Conservation (phyloP, 345 rosid genomes). For the Acer negundo region DNA sequence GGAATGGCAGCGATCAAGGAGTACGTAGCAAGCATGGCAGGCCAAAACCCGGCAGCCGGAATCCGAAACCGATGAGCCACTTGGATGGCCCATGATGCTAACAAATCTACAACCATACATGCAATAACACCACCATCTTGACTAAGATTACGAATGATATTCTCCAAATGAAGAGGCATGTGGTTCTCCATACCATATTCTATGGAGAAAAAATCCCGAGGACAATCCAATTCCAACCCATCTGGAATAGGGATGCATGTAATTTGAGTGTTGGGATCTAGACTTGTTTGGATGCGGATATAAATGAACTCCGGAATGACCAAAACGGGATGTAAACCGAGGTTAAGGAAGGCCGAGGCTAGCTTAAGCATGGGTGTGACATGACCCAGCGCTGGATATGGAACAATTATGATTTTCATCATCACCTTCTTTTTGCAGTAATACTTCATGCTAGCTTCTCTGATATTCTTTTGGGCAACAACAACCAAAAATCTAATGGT, state of each 20-base stretch:
- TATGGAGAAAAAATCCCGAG: slow-evolving; percentile 60
- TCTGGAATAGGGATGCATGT: slow-evolving; percentile 49
- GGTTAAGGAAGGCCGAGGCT: slow-evolving; percentile 42
- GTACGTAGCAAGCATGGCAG: slow-evolving; percentile 67
- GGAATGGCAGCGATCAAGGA: slow-evolving; percentile 64
- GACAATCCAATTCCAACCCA: slow-evolving; percentile 31
- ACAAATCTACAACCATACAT: slow-evolving; percentile 66
- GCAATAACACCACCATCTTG: slow-evolving; percentile 34
- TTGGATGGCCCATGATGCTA: slow-evolving; percentile 66
- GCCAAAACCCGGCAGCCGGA: slow-evolving; percentile 73
- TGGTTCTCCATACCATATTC: slow-evolving; percentile 60
- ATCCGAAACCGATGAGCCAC: slow-evolving; percentile 59
- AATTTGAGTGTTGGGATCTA: slow-evolving; percentile 23
- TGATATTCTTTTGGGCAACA: no score
- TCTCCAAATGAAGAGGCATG: slow-evolving; percentile 64
- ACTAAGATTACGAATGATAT: slow-evolving; percentile 30
- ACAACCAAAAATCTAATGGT: background rate
- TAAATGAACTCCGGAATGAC: slow-evolving; percentile 61
- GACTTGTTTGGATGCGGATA: slow-evolving; percentile 32
- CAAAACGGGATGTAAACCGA: slow-evolving; percentile 53
- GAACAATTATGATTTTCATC: slow-evolving; percentile 58
- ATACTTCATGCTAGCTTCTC: slow-evolving; percentile 7
- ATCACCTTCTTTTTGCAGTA: slow-evolving; percentile 5
- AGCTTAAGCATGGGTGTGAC: slow-evolving; percentile 75
- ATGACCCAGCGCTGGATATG: slow-evolving; percentile 88